These are phyloP conservation scores for Claviceps fusiformis DNA, from an alignment of 2,329 filamentous ascomycete genomes.

Conservation along the genomic window DNA sequence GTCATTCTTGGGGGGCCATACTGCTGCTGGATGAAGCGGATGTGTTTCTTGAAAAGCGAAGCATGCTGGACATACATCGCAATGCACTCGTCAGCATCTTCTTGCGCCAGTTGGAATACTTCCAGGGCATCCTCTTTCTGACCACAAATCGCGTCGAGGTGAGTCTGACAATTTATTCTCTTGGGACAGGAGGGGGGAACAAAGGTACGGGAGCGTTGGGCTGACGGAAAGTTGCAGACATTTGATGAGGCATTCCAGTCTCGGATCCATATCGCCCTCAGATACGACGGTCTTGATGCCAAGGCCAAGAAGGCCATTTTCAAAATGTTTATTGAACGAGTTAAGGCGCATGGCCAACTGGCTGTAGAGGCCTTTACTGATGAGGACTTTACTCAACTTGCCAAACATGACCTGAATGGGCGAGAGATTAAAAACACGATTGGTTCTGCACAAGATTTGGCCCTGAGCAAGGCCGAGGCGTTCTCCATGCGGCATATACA, in stretches of 20 bases:
- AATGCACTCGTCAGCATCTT: slow-evolving; percentile 83
- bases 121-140: slow-evolving; percentile 79
- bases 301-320: slow-evolving; percentile 70
- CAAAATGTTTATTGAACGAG: slow-evolving; percentile 68
- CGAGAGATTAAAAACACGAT: slow-evolving; percentile 80
- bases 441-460: slow-evolving; percentile 68
- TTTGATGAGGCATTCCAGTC: slow-evolving; percentile 88
- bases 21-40: slow-evolving; percentile 77
- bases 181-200: neutral
- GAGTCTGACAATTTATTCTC: slow-evolving; percentile 8
- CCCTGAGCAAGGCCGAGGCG: slow-evolving; percentile 57
- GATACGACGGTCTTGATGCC: slow-evolving; percentile 60
- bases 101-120: slow-evolving; percentile 76
- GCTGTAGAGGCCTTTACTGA: slow-evolving; percentile 49
- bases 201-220: neutral
- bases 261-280: slow-evolving; percentile 71
- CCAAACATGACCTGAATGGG: slow-evolving; percentile 49
- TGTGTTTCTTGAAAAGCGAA: slow-evolving; percentile 71
- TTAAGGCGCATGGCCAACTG: slow-evolving; percentile 49
- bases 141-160: slow-evolving; percentile 75
- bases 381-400: slow-evolving; percentile 52
- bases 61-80: slow-evolving; percentile 70
- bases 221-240: slow-evolving; percentile 31
- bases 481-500: slow-evolving; percentile 69
- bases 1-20: slow-evolving; percentile 75